Conservation (phyloP, 1,284 basidiomycete genomes). For the Heterobasidion irregulare region DNA sequence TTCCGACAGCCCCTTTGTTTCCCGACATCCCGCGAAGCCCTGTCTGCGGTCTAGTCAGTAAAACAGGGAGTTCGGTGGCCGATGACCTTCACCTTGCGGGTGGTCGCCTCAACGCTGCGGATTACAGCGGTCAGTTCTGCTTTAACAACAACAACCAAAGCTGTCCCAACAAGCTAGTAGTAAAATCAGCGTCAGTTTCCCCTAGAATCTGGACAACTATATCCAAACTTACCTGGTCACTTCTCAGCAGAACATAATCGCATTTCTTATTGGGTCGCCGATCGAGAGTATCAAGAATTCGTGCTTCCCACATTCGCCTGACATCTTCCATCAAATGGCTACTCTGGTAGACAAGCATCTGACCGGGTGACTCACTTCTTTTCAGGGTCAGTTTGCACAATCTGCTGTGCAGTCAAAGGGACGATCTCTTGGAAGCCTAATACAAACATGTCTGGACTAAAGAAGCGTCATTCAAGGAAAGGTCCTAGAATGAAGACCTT, state of each 20-base stretch:
- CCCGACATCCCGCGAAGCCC: constrained; percentile 95
- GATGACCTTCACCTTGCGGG: constrained; percentile 64
- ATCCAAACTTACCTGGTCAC: constrained; percentile 65
- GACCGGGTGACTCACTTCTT: constrained; percentile 42
- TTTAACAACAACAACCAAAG: constrained; percentile 82
- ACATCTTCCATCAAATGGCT: not conserved
- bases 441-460: constrained; percentile 85
- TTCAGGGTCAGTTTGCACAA: constrained; percentile 95
- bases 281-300: constrained; percentile 75
- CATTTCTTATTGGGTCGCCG: constrained; percentile 55
- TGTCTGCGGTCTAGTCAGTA: constrained; percentile 44
- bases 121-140: constrained; percentile 70
- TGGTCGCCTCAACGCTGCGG: constrained; percentile 85
- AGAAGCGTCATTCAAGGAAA: not conserved
- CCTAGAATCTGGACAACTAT: no score
- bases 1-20: constrained; percentile 93
- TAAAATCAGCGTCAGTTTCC: not conserved
- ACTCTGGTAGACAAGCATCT: no score
- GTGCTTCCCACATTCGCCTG: constrained; percentile 83
- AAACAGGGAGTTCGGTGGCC: not conserved
- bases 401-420: constrained; percentile 93
- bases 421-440: constrained; percentile 98
- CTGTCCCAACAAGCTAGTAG: constrained; percentile 85
- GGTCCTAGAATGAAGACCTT: constrained; percentile 13
- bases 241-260: constrained; percentile 82